A percentile compares a stretch with the other conserved stretches of the same genome.
Evolutionary conservation across 768 basidiomycete species (phyloP).

Genomic region (Podaxis sp.): DNA sequence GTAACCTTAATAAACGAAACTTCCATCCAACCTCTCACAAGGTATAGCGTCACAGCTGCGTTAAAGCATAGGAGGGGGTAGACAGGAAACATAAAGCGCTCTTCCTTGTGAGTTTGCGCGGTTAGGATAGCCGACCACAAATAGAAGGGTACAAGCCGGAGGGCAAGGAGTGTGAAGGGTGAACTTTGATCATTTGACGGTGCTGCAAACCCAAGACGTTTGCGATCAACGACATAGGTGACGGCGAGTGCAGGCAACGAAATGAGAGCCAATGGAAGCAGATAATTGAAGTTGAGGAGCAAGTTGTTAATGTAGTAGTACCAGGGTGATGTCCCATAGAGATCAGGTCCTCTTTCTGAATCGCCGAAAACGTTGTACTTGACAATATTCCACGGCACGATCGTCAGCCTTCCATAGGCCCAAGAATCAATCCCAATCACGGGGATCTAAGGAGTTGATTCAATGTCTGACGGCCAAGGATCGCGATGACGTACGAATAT

Average conservation of each 20-base stretch:
- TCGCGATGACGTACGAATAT: slow-evolving; percentile 49
- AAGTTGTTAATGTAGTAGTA: slow-evolving; percentile 87
- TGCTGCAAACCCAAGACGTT: slow-evolving; percentile 59
- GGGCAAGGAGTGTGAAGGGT: slow-evolving; percentile 69
- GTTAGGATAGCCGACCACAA: slow-evolving; percentile 84
- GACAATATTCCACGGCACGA: slow-evolving; percentile 93
- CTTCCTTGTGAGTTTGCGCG: slow-evolving; percentile 91
- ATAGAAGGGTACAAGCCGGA: slow-evolving; percentile 87
- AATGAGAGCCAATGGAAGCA: slow-evolving; percentile 73
- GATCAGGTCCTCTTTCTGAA: slow-evolving; percentile 73
- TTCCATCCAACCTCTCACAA: slow-evolving; percentile 87
- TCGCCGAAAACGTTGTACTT: slow-evolving; percentile 90
- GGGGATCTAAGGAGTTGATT: slow-evolving; percentile 55
- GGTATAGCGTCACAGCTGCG: slow-evolving; percentile 83
- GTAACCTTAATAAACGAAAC: slow-evolving; percentile 67
- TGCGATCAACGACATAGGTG: slow-evolving; percentile 71
- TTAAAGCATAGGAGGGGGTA: slow-evolving; percentile 94
- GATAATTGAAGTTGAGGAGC: slow-evolving; percentile 89
- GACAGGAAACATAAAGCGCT: slow-evolving; percentile 96
- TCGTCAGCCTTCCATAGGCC: slow-evolving; percentile 73
- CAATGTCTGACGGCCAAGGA: background rate
- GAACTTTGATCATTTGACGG: slow-evolving; percentile 61
- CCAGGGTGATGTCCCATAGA: slow-evolving; percentile 91
- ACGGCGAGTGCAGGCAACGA: slow-evolving; percentile 76
- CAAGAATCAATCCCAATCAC: slow-evolving; percentile 79